Conservation (phyloP, 345 rosid species). For the Rubroshorea leprosula region DNA sequence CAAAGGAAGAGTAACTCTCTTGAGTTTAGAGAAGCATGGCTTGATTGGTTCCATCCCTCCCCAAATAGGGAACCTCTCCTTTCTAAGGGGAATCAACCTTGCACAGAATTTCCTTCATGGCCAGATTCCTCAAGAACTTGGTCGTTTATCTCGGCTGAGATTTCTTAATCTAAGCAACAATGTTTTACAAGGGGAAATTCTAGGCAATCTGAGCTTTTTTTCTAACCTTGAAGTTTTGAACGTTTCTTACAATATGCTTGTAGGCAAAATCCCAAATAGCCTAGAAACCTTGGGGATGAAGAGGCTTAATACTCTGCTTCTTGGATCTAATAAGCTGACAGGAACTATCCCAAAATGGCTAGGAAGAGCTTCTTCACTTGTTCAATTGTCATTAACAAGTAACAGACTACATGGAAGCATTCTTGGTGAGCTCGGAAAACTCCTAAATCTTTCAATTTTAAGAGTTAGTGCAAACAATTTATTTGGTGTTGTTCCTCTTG, state of each 20-base stretch:
- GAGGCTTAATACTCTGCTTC: neutral
- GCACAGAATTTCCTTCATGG: neutral
- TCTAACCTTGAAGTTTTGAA: neutral
- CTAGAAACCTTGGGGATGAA: neutral
- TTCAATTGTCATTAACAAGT: neutral
- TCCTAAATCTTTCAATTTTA: neutral
- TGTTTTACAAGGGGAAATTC: slow-evolving; percentile 17
- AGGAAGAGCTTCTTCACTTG: neutral
- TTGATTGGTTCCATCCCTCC: slow-evolving; percentile 3
- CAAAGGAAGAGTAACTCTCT: slow-evolving; percentile 4
- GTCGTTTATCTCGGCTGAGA: neutral
- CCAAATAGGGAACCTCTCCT: slow-evolving; percentile 13
- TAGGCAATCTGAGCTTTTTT: slow-evolving; percentile 9
- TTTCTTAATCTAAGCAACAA: neutral
- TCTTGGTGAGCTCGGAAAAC: neutral
- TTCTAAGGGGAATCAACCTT: slow-evolving; percentile 3
- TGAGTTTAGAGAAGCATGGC: neutral
- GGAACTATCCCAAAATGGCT: neutral
- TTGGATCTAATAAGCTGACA: neutral
- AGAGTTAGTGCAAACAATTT: neutral
- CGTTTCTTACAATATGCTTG: neutral
- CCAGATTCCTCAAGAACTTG: slow-evolving; percentile 15
- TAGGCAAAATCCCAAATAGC: slow-evolving; percentile 11
- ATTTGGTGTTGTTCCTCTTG: slow-evolving; percentile 12
- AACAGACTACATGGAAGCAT: neutral